Percentiles rank a stretch among this genome's conserved stretches.
Evolutionary conservation across 2,329 filamentous ascomycete species (phyloP).

Genomic region (Fusarium xylarioides): DNA sequence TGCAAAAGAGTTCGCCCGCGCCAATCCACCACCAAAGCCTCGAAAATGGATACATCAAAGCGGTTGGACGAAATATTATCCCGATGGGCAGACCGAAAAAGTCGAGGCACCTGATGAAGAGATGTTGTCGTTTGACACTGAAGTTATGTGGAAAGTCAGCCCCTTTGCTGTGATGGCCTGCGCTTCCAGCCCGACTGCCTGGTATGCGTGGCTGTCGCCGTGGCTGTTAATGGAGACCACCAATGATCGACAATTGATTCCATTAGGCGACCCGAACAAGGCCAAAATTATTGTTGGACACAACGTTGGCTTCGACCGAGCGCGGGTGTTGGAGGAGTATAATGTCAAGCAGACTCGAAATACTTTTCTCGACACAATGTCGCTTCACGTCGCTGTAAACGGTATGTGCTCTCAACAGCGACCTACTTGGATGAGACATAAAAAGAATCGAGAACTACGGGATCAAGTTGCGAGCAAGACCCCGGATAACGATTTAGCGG

Average conservation of each 20-base stretch:
- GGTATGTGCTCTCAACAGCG: slow-evolving; percentile 98
- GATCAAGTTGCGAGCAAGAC: slow-evolving; percentile 80
- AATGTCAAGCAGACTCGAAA: slow-evolving; percentile 82
- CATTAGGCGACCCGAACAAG: slow-evolving; percentile 78
- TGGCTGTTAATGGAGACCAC: slow-evolving; percentile 89
- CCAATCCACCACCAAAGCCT: slow-evolving; percentile 67
- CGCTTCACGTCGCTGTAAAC: slow-evolving; percentile 94
- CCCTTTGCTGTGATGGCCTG: slow-evolving; percentile 97
- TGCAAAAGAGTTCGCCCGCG: slow-evolving; percentile 77
- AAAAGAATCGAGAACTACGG: slow-evolving; percentile 85
- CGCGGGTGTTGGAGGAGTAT: slow-evolving; percentile 90
- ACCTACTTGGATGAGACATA: slow-evolving; percentile 96
- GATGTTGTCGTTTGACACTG: slow-evolving; percentile 92
- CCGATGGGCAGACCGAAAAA: slow-evolving; percentile 74
- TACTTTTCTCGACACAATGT: slow-evolving; percentile 97
- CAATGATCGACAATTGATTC: slow-evolving; percentile 82
- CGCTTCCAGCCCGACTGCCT: slow-evolving; percentile 85
- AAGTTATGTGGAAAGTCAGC: slow-evolving; percentile 95
- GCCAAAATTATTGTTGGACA: slow-evolving; percentile 88
- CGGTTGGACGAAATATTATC: slow-evolving; percentile 94
- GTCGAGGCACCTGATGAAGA: slow-evolving; percentile 81
- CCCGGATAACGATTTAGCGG: slow-evolving; percentile 74
- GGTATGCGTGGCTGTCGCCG: slow-evolving; percentile 98
- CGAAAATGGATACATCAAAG: slow-evolving; percentile 79
- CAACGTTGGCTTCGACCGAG: slow-evolving; percentile 94